Base-by-base conservation (phyloP, 2,329 filamentous ascomycete genomes). In the Chalara sp. region DNA sequence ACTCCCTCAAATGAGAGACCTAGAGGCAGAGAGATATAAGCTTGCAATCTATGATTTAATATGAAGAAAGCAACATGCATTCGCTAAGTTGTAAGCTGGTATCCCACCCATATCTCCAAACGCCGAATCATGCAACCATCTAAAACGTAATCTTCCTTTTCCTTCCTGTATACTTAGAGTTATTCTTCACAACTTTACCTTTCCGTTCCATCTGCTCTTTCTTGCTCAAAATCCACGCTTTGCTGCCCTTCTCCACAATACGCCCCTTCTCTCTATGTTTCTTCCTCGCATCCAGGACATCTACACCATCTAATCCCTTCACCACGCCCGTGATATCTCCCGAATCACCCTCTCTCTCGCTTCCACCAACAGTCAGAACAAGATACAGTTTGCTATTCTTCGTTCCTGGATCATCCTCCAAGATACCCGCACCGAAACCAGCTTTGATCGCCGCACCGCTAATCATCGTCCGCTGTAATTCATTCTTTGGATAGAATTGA, bases 401-500 rank as follows among this genome's bases (percentile, higher is more conserved):
- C 37, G 93, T 99, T 42, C 90, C 92, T 0, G 88, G 88, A 67
- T 97, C 92, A 69, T 99, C 93, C 69, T 97, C 92, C 45, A 99
- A 74, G 33, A 99, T 79, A 72, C 93, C 93, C 0, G 93, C 93
- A 45, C 93, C 92, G 63, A 99, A 99, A 0, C 93, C 93, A 1
- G 93, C 93, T 65, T 87, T 90, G 54, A 97, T 86, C 0, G 93
- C 93, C 0, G 93, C 93, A 53, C 81, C 79, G 47, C 85, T 89
- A 59, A 99, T 95, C 91, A 99, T 96, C 63, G 80, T 83, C 64
- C 91, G 81, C 72, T 99, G 93, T 56, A 81, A 76, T 60, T 95
- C 87, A 67, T 99, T 97, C 72, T 96, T 96, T 3, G 93, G 93
- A 67, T 99, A 99, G 69, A 99, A 99, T 65, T 99, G 93, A 66